These are phyloP conservation scores for Mediolabrus comicus DNA, from an alignment of 108 stramenopile genomes.

Conservation along the genomic window DNA sequence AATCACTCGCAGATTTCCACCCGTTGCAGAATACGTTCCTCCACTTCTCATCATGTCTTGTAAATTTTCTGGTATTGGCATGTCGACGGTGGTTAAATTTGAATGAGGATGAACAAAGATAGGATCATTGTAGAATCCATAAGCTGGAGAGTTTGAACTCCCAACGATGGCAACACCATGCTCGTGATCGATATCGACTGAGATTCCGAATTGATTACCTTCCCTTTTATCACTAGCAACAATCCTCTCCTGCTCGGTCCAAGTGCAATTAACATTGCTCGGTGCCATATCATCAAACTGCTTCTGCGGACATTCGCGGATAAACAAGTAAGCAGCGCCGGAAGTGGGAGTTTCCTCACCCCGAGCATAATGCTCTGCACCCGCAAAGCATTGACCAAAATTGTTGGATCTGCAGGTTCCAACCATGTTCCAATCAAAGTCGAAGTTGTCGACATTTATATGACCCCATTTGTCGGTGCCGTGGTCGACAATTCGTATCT, in stretches of 20 bases:
- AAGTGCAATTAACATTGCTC: constrained; percentile 50
- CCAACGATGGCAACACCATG: constrained; percentile 65
- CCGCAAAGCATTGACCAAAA: constrained; percentile 26
- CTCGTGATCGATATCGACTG: constrained; percentile 53
- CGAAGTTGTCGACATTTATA: constrained; percentile 77
- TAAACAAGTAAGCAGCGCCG: constrained; percentile 75
- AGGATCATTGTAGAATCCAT: constrained; percentile 45
- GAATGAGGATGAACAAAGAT: constrained; percentile 31
- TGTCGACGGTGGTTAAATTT: constrained; percentile 20
- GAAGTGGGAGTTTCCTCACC: constrained; percentile 48
- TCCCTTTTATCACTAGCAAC: constrained; percentile 64
- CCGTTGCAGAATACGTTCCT: constrained; percentile 21
- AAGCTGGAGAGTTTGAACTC: constrained; percentile 31
- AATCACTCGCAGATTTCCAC: constrained; percentile 32
- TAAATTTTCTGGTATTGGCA: constrained; percentile 18
- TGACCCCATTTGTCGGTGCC: constrained; percentile 64
- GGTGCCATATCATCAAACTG: constrained; percentile 16
- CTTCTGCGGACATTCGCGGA: constrained; percentile 27
- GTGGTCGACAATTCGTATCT: constrained; percentile 70
- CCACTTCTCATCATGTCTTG: constrained; percentile 25
- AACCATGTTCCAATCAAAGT: constrained; percentile 58
- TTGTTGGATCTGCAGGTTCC: constrained; percentile 29
- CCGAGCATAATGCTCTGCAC: constrained; percentile 34
- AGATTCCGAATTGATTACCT: constrained; percentile 58
- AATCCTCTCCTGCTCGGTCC: constrained; percentile 57